Percentiles rank a stretch among this genome's conserved stretches.
These are phyloP conservation scores for Microdochium trichocladiopsis DNA, from an alignment of 2,329 filamentous ascomycete genomes.

Conservation along the genomic window DNA sequence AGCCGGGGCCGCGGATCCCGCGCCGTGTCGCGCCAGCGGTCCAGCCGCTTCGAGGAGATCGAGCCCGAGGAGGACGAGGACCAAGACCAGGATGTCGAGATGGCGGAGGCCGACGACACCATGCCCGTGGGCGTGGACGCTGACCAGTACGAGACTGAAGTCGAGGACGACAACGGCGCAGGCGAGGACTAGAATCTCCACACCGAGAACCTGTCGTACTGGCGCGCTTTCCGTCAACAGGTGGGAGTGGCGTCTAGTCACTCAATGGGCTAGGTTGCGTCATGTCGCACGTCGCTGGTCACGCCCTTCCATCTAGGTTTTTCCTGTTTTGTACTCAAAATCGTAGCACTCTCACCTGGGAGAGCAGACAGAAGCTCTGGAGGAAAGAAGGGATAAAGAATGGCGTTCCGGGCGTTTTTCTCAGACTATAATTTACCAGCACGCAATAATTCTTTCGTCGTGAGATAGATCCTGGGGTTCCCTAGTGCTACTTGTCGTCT, in stretches of 20 bases:
- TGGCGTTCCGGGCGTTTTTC: background rate
- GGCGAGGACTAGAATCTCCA: conserved; percentile 11
- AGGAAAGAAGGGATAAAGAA: background rate
- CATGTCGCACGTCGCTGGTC: no score
- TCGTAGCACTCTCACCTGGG: no score
- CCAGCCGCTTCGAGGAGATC: conserved; percentile 13
- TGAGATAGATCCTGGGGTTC: no score
- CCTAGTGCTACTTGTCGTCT: no score
- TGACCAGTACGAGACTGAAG: conserved; percentile 8
- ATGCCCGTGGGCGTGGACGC: conserved; percentile 2
- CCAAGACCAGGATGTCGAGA: conserved; percentile 12
- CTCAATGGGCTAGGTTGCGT: no score
- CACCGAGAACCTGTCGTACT: background rate
- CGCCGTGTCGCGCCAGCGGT: conserved; percentile 11
- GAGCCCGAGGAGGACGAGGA: conserved; percentile 16
- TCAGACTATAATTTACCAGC: no score
- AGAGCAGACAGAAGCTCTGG: no score
- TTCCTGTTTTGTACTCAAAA: no score
- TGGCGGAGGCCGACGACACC: conserved; percentile 11
- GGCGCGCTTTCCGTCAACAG: no score
- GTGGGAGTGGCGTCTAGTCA: no score
- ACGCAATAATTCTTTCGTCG: no score
- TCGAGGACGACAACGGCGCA: conserved; percentile 16
- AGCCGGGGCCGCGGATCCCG: conserved; percentile 10
- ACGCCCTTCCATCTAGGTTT: no score